Percentiles rank a stretch among this genome's conserved stretches.
Evolutionary conservation across 257 asterid genomes (phyloP).

Genomic region (Nicotiana paniculata): DNA sequence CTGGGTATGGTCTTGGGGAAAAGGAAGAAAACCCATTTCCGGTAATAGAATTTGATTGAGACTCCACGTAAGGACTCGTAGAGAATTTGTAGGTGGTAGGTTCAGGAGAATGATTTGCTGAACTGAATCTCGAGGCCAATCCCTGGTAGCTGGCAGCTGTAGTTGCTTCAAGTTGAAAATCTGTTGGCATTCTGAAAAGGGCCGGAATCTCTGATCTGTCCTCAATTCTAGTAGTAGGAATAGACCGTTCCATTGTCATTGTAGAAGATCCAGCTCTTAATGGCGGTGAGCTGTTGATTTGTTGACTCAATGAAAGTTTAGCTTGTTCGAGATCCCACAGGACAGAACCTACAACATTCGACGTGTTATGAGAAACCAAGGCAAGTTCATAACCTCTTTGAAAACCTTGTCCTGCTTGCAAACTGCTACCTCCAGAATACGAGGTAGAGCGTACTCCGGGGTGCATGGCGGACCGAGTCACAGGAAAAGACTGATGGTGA

Average conservation of each 20-base stretch:
- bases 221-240: constrained; percentile 15
- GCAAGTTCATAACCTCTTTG: constrained; percentile 37
- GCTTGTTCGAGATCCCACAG: constrained; percentile 65
- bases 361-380: constrained; percentile 37
- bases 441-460: constrained; percentile 14
- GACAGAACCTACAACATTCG: constrained; percentile 38
- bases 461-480: constrained; percentile 4
- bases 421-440: neutral
- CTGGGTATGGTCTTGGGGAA: constrained; percentile 21
- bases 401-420: constrained; percentile 17
- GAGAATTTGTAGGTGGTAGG: constrained; percentile 13
- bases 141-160: constrained; percentile 10
- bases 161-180: constrained; percentile 30
- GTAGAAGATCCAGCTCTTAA: constrained; percentile 16
- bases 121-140: constrained; percentile 13
- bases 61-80: constrained; percentile 24
- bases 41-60: constrained; percentile 21
- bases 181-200: constrained; percentile 61
- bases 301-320: constrained; percentile 48
- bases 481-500: constrained; percentile 1
- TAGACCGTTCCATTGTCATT: constrained; percentile 18
- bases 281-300: constrained; percentile 23
- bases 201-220: constrained; percentile 45
- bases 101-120: constrained; percentile 23
- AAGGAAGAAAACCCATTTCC: constrained; percentile 12